Evolutionary conservation across 2,329 filamentous ascomycete species (phyloP).

Genomic region (Nemania bipapillata): DNA sequence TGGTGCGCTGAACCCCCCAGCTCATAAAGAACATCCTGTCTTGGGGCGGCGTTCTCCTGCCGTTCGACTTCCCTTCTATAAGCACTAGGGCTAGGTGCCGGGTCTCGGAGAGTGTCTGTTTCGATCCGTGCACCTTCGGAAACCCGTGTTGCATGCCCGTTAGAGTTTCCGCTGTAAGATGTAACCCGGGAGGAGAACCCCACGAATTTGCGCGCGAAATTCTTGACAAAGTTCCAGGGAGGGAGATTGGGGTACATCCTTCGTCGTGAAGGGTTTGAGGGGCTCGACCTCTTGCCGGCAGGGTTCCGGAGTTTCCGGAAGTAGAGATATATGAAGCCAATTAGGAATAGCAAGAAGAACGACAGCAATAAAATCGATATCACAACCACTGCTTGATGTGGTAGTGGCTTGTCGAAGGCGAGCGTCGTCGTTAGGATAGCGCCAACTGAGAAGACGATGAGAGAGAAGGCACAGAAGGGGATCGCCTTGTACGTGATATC

Average conservation of each 20-base stretch:
- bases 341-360: constrained; percentile 41
- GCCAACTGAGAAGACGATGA: constrained; percentile 45
- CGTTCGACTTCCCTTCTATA: neutral
- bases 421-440: constrained; percentile 43
- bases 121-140: neutral
- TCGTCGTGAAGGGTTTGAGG: neutral
- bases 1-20: neutral
- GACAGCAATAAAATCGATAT: constrained; percentile 40
- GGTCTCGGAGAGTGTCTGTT: constrained; percentile 20
- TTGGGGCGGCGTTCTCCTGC: neutral
- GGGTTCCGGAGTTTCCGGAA: constrained; percentile 31
- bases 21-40: neutral
- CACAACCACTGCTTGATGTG: constrained; percentile 37
- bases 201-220: neutral
- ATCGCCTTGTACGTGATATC: constrained; percentile 45
- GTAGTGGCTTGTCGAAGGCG: constrained; percentile 39
- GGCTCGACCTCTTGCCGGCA: neutral
- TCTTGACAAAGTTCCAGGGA: neutral
- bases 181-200: neutral
- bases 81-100: constrained; percentile 18
- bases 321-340: constrained; percentile 40
- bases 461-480: constrained; percentile 39
- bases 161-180: neutral
- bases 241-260: neutral
- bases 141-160: neutral